Evolutionary conservation across 257 asterid genomes (phyloP).

Genomic region (Solanum tarapatanum): DNA sequence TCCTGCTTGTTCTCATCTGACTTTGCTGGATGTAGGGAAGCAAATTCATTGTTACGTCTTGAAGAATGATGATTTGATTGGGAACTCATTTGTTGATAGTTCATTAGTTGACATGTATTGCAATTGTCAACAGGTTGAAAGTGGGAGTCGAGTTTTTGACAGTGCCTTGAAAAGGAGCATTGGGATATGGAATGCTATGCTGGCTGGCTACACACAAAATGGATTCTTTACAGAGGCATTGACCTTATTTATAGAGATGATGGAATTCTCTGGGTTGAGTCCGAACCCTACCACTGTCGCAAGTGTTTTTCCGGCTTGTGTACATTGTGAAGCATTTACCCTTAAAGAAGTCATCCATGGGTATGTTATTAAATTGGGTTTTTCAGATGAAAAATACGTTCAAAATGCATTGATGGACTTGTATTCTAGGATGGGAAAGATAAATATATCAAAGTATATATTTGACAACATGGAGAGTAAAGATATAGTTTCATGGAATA

Average conservation of each 20-base stretch:
- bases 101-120: constrained; percentile 92
- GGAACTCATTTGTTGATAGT: constrained; percentile 66
- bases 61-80: constrained; percentile 39
- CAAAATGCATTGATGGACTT: constrained; percentile 84
- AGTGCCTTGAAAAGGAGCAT: constrained; percentile 31
- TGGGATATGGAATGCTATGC: constrained; percentile 85
- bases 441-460: constrained; percentile 34
- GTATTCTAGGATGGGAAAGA: constrained; percentile 64
- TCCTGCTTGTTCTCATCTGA: constrained; percentile 81
- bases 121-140: constrained; percentile 54
- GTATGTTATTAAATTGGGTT: constrained; percentile 62
- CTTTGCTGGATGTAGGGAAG: constrained; percentile 57
- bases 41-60: constrained; percentile 63
- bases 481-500: constrained; percentile 79
- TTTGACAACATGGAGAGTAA: constrained; percentile 53
- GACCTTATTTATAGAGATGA: constrained; percentile 42
- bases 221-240: constrained; percentile 51
- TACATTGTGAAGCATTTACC: constrained; percentile 49
- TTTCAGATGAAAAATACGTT: constrained; percentile 46
- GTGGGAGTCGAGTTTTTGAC: constrained; percentile 55
- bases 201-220: constrained; percentile 73
- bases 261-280: constrained; percentile 25
- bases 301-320: constrained; percentile 82
- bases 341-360: constrained; percentile 73
- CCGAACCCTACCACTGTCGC: constrained; percentile 77